Conservation (phyloP, 495 filamentous ascomycete species). For the Penicillium nucicola region DNA sequence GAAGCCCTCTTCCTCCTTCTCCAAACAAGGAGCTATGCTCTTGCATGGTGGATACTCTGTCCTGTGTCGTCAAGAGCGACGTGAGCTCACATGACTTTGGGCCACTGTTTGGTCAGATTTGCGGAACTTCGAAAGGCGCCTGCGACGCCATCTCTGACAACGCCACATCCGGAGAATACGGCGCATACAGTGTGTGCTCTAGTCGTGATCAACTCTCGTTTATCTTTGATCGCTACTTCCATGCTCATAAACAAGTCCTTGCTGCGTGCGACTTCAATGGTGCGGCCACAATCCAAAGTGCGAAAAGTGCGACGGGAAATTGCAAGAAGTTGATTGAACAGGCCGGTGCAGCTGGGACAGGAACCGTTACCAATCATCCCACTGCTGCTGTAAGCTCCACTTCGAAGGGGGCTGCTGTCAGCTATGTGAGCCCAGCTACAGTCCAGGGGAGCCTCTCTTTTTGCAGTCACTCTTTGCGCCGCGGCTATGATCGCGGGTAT, state of each 20-base stretch:
- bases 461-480: background rate
- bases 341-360: slow-evolving; percentile 60
- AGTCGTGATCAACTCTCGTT: slow-evolving; percentile 72
- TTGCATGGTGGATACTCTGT: slow-evolving; percentile 72
- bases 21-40: slow-evolving; percentile 73
- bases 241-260: slow-evolving; percentile 32
- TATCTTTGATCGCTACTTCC: slow-evolving; percentile 78
- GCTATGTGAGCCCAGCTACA: too few relatives aligned
- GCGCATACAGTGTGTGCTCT: slow-evolving; percentile 83
- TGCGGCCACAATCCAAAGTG: slow-evolving; percentile 51
- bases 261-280: slow-evolving; percentile 77
- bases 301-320: slow-evolving; percentile 41
- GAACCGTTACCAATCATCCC: slow-evolving; percentile 54
- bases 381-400: slow-evolving; percentile 33
- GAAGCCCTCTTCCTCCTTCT: slow-evolving; percentile 68
- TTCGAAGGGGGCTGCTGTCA: slow-evolving; percentile 35
- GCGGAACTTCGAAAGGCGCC: slow-evolving; percentile 48
- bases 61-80: slow-evolving; percentile 57
- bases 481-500: background rate
- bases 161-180: slow-evolving; percentile 68
- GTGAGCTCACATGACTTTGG: slow-evolving; percentile 53
- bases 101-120: slow-evolving; percentile 71
- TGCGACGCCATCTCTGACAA: slow-evolving; percentile 75
- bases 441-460: too few relatives aligned
- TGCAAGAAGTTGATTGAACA: slow-evolving; percentile 55